Base-by-base conservation (phyloP, 2,329 filamentous ascomycete genomes). In the Tympanopsis confertula region DNA sequence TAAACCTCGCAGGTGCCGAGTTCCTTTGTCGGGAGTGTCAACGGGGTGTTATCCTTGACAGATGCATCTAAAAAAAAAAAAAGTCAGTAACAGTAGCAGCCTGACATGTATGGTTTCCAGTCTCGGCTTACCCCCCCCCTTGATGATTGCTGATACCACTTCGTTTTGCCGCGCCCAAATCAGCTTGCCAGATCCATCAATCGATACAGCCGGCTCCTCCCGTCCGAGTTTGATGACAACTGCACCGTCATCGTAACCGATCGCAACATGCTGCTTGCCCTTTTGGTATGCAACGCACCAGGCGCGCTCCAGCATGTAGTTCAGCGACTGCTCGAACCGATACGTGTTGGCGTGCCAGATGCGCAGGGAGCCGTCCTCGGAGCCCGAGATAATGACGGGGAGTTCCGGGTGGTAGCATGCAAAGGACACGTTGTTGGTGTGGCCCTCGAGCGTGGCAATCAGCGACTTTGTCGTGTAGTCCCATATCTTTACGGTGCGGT, bases 281-380 rank as follows among this genome's bases (percentile, higher is more conserved):
- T 86, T 83, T 58, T 98, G 91, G 55, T 93, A 95, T 19, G 86
- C 82, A 35, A 96, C 86, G 73, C 91, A 96, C 91, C 91, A 98
- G 39, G 89, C 91, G 52, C 91, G 77, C 61, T 98, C 91, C 35
- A 98, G 65, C 20, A 88, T 89, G 59, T 98, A 98, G 65, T 87
- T 95, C 44, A 98, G 68, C 1, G 88, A 94, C 56, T 96, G 91
- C 61, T 96, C 91, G 42, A 96, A 74, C 47, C 91, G 76, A 62
- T 96, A 96, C 38, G 91, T 98, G 55, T 94, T 95, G 46, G 89
- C 88, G 57, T 98, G 88, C 91, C 91, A 98, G 59, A 98, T 88
- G 61, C 94, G 91, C 55, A 98, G 79, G 1, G 88, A 94, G 46
- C 89, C 89, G 59, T 98, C 91, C 62, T 98, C 91, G 19, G 89